phyloP scores from a whole-genome alignment of 1,139 yeast genomes.

The Cylindricascospora bacillispora region DNA sequence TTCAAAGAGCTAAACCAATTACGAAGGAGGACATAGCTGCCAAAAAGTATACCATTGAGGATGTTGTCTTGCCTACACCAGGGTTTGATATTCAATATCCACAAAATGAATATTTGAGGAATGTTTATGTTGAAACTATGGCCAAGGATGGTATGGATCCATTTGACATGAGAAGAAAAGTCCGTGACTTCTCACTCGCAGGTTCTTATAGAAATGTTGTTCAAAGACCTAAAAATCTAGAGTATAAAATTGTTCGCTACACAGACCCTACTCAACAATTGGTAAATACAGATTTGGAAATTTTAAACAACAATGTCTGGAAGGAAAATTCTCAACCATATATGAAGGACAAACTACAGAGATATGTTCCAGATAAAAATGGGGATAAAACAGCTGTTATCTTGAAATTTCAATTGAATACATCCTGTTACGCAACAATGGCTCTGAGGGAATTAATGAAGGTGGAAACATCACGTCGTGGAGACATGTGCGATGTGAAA shows the following conservation, averaged over 20 bases:
- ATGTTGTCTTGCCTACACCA: constrained; percentile 86
- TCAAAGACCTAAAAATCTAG: constrained; percentile 51
- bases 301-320: constrained; percentile 35
- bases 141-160: constrained; percentile 74
- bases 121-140: constrained; percentile 66
- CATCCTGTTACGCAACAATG: constrained; percentile 96
- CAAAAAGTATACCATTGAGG: constrained; percentile 56
- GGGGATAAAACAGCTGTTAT: constrained; percentile 59
- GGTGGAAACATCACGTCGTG: constrained; percentile 61
- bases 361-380: constrained; percentile 30
- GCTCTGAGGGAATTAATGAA: constrained; percentile 87
- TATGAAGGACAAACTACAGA: constrained; percentile 24
- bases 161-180: constrained; percentile 66
- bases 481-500: constrained; percentile 34
- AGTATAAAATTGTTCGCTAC: constrained; percentile 54
- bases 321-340: constrained; percentile 24
- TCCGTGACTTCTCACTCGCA: constrained; percentile 78
- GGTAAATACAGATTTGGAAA: constrained; percentile 71
- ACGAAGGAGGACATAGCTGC: constrained; percentile 59
- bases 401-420: constrained; percentile 64
- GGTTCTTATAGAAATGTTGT: constrained; percentile 82
- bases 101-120: constrained; percentile 42
- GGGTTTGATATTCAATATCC: constrained; percentile 88
- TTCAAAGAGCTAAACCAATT: constrained; percentile 52
- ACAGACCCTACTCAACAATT: constrained; percentile 52